phyloP scores from a whole-genome alignment of 441 rosid species.

The Eruca vesicaria region DNA sequence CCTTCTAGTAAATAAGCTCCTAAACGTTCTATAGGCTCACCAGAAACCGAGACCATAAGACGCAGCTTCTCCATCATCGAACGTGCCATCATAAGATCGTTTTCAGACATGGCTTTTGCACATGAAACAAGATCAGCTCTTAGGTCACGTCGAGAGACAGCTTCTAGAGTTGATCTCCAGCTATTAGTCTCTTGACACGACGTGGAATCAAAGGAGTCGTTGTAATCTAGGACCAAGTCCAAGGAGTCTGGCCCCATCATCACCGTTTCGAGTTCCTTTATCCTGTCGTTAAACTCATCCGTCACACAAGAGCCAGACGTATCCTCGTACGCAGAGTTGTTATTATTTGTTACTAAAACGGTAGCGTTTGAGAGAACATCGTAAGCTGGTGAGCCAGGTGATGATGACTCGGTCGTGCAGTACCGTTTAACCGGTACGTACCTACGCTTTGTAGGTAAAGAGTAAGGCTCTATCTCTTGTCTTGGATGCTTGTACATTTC shows the following conservation, averaged over 20 bases:
- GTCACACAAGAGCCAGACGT: conserved; percentile 65
- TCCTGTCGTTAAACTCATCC: conserved; percentile 60
- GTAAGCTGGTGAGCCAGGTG: conserved; percentile 32
- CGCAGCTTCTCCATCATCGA: conserved; percentile 71
- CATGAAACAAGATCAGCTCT: conserved; percentile 67
- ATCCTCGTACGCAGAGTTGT: conserved; percentile 22
- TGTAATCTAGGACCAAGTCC: conserved; percentile 33
- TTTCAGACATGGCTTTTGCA: conserved; percentile 77
- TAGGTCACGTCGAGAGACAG: conserved; percentile 56
- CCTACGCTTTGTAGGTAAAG: conserved; percentile 13
- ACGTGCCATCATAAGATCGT: conserved; percentile 58
- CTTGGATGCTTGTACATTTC: conserved; percentile 30
- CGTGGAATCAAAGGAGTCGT: conserved; percentile 20
- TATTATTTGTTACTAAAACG: not conserved
- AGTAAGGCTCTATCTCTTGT: conserved; percentile 21
- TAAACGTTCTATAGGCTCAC: conserved; percentile 81
- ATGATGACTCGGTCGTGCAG: conserved; percentile 59
- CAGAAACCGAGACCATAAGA: conserved; percentile 73
- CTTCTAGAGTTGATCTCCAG: conserved; percentile 55
- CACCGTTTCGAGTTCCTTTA: conserved; percentile 70
- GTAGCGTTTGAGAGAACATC: not conserved
- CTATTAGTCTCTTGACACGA: conserved; percentile 40
- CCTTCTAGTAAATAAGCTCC: conserved; percentile 91
- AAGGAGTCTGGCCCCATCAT: conserved; percentile 80
- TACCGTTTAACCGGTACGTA: conserved; percentile 39